Base-by-base conservation (phyloP, 371 early-diverging fungal species). In the Zopfochytrium polystomum region DNA sequence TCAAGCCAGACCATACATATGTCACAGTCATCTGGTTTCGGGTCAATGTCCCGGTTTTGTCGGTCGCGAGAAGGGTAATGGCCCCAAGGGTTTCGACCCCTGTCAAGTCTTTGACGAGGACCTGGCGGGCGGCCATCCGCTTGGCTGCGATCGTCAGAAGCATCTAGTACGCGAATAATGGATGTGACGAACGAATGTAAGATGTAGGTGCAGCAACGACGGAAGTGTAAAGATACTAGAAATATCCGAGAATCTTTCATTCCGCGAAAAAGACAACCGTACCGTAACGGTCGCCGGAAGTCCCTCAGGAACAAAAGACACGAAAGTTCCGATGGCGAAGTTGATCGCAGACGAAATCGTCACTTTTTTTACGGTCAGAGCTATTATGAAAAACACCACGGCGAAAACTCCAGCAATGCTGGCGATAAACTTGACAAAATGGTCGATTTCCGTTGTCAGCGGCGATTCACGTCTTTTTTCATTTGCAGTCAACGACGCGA, bases 131-230 rank as follows among this genome's bases (percentile, higher is more conserved):
- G 1, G 78, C 66, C 75, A 85, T 74, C 20, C 81, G 69, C 31
- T 71, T 50, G 1, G 73, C 79, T 0, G 82, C 65, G 1, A 79
- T 67, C 0, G 77, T 72, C 22, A 81, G 68, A 1, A 82, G 62
- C 68, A 81, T 64, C 11, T n/a, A n/a, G n/a, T n/a, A n/a, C n/a
- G n/a, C n/a, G n/a, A n/a, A n/a, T n/a, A n/a, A n/a, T n/a, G n/a
- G n/a, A n/a, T n/a, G n/a, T n/a, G n/a, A n/a, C n/a, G n/a, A n/a
- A n/a, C n/a, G n/a, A n/a, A n/a, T n/a, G n/a, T 72, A 53, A 0
- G 93, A 87, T 91, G 96, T 91, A 58, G 93, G 90, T 74, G 93
- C 92, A 49, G 97, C 95, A 29, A 95, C 93, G 45, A 93, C 86
- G 11, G 93, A 90, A 95, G 86, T 52, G 92, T 91, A 29, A 91